phyloP scores from a whole-genome alignment of 768 basidiomycete species.

The Chlorophyllum brunneum region DNA sequence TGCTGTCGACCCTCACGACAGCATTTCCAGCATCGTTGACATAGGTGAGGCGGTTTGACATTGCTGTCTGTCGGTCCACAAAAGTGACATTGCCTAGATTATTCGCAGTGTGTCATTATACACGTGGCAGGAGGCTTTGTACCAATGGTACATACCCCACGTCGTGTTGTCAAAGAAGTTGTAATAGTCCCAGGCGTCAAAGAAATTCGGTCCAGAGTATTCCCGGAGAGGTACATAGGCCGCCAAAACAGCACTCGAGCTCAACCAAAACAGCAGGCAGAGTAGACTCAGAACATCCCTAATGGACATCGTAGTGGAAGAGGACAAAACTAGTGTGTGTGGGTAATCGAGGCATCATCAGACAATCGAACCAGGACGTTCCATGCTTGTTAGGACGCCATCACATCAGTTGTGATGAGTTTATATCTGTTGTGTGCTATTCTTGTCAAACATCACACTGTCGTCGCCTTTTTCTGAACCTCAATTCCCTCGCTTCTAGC shows the following conservation, averaged over 20 bases:
- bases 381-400: not conserved
- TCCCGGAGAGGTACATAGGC: constrained; percentile 13
- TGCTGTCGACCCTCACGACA: constrained; percentile 74
- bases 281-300: not conserved
- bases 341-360: constrained; percentile 2
- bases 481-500: not conserved
- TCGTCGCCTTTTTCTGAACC: too few relatives aligned
- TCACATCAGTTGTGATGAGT: not conserved
- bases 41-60: constrained; percentile 49
- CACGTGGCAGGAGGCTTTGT: not conserved
- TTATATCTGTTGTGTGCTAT: not conserved
- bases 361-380: not conserved
- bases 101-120: constrained; percentile 3
- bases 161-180: constrained; percentile 15
- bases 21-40: constrained; percentile 59
- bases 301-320: not conserved
- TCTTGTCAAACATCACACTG: not conserved
- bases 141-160: constrained; percentile 13
- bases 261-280: not conserved
- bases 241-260: not conserved
- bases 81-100: constrained; percentile 60
- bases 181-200: constrained; percentile 16
- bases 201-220: constrained; percentile 15
- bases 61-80: constrained; percentile 44
- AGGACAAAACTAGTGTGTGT: not conserved